Evolutionary conservation across 257 asterid species (phyloP).

Genomic region (Galeopsis tetrahit): DNA sequence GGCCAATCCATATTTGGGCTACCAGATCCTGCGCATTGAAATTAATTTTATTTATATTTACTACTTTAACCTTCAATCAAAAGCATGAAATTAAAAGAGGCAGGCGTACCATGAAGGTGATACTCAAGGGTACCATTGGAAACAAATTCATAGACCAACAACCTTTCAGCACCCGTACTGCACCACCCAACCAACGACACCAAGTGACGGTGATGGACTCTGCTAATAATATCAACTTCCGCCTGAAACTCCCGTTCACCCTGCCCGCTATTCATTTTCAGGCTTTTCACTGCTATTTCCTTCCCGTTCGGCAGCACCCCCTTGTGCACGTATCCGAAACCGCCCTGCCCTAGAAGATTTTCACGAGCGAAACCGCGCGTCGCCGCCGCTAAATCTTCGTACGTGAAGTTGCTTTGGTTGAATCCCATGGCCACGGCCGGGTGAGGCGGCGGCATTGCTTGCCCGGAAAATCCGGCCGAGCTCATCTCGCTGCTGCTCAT

Average conservation of each 20-base stretch:
- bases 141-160: constrained; percentile 68
- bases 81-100: neutral
- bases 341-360: constrained; percentile 70
- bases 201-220: constrained; percentile 71
- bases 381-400: constrained; percentile 59
- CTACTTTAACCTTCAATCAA: too few relatives aligned
- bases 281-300: constrained; percentile 59
- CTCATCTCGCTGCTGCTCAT: constrained; percentile 63
- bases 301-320: constrained; percentile 71
- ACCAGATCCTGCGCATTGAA: constrained; percentile 48
- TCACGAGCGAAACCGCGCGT: constrained; percentile 50
- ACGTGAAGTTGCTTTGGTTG: constrained; percentile 58
- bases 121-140: constrained; percentile 55
- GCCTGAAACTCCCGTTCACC: constrained; percentile 75
- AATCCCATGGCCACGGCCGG: constrained; percentile 42
- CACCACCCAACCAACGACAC: constrained; percentile 73
- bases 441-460: constrained; percentile 52
- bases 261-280: constrained; percentile 63
- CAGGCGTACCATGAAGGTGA: constrained; percentile 63
- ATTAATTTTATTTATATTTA: too few relatives aligned
- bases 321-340: constrained; percentile 72
- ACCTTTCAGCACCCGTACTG: constrained; percentile 53
- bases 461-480: constrained; percentile 66
- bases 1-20: constrained; percentile 74
- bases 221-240: constrained; percentile 66